A percentile compares a stretch with the other conserved stretches of the same genome.
phyloP scores from a whole-genome alignment of 345 rosid genomes.

The Anacardium occidentale region DNA sequence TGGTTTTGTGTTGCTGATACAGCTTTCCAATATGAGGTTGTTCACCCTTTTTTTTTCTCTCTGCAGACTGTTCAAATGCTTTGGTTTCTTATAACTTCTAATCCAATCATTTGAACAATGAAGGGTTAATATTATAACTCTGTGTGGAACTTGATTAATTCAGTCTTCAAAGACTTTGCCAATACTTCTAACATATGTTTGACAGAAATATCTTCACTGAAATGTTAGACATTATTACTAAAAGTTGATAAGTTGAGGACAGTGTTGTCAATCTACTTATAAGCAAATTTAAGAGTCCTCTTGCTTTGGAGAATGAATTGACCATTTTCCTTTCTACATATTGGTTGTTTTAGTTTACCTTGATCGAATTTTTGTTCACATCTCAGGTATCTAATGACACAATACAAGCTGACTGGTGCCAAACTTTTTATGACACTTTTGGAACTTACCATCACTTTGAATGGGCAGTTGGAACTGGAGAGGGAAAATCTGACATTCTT shows the following conservation, averaged over 20 bases:
- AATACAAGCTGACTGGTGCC: constrained; percentile 81
- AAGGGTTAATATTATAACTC: not conserved
- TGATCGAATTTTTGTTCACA: constrained; percentile 15
- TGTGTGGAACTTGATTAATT: not conserved
- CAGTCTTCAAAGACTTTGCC: not conserved
- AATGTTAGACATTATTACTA: not conserved
- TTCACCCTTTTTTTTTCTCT: constrained; percentile 17
- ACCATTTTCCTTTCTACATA: not conserved
- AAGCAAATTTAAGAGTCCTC: not conserved
- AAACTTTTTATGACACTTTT: constrained; percentile 64
- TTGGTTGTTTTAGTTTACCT: constrained; percentile 4
- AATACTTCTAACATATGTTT: not conserved
- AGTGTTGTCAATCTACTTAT: not conserved
- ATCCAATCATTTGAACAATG: constrained; percentile 5
- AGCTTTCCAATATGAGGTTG: constrained; percentile 80
- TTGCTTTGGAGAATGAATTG: not conserved
- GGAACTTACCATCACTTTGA: constrained; percentile 84
- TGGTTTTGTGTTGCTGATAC: constrained; percentile 94
- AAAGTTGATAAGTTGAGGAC: not conserved
- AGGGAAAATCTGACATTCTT: constrained; percentile 83
- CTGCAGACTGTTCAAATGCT: not conserved
- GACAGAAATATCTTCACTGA: not conserved
- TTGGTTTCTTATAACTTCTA: constrained; percentile 1
- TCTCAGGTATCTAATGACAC: constrained; percentile 73
- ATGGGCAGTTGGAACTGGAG: constrained; percentile 93